Conservation (phyloP, 1,284 basidiomycete species). For the Gymnopus androsaceus region DNA sequence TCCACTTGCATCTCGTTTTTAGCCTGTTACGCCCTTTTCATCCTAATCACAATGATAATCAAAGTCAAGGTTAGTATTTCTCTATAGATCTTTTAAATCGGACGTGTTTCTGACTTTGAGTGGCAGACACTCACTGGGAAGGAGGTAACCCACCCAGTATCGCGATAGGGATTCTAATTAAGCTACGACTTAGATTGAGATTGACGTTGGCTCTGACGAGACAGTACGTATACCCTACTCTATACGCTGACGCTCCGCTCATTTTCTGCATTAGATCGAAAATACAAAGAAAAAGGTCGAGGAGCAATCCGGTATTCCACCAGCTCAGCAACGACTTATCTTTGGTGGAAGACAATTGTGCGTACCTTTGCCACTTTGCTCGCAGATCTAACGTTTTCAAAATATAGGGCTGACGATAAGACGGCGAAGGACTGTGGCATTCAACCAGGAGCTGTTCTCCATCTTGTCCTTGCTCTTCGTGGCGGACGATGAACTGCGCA, state of each 20-base stretch:
- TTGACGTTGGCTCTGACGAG: slow-evolving; percentile 92
- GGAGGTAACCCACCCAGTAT: slow-evolving; percentile 57
- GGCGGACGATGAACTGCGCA: slow-evolving; percentile 56
- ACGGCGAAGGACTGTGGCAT: slow-evolving; percentile 84
- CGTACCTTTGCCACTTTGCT: slow-evolving; percentile 34
- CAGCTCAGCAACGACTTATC: slow-evolving; percentile 94
- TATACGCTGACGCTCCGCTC: neutral
- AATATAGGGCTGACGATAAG: slow-evolving; percentile 79
- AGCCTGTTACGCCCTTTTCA: neutral
- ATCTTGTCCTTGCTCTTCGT: slow-evolving; percentile 90
- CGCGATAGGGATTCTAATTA: slow-evolving; percentile 7
- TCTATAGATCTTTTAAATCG: slow-evolving; percentile 16
- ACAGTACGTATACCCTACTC: slow-evolving; percentile 56
- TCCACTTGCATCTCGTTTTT: slow-evolving; percentile 8
- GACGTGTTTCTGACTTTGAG: slow-evolving; percentile 10
- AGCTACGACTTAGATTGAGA: slow-evolving; percentile 72
- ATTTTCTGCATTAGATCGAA: slow-evolving; percentile 62
- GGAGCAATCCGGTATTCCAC: slow-evolving; percentile 98
- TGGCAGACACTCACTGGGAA: slow-evolving; percentile 88
- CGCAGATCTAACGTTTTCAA: neutral
- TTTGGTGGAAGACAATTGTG: slow-evolving; percentile 95
- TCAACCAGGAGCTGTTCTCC: slow-evolving; percentile 80
- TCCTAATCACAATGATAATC: slow-evolving; percentile 63
- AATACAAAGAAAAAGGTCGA: slow-evolving; percentile 99
- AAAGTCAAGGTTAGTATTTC: slow-evolving; percentile 71